These are phyloP conservation scores for Dactylorhiza incarnata DNA, from an alignment of 106 monocot genomes.

Conservation along the genomic window DNA sequence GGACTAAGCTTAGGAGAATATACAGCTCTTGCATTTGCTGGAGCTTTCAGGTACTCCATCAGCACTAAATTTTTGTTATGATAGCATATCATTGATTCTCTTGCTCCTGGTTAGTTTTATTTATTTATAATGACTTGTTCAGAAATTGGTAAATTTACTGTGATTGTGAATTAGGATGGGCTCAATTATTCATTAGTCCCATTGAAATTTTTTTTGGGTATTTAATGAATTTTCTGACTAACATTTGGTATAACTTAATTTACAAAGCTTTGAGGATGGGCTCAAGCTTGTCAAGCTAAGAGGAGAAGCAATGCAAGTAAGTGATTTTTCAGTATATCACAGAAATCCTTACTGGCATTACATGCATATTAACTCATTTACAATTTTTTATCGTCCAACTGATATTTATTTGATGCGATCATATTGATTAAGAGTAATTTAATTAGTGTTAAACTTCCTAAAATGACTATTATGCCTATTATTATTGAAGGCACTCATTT, in stretches of 20 bases:
- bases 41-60: slow-evolving; percentile 73
- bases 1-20: slow-evolving; percentile 97
- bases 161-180: neutral
- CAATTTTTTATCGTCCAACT: no score
- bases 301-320: slow-evolving; percentile 99
- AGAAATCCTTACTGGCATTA: neutral
- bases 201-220: neutral
- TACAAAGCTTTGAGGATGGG: slow-evolving; percentile 90
- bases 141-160: neutral
- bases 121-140: neutral
- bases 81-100: neutral
- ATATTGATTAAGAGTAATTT: no score
- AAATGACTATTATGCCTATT: no score
- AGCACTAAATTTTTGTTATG: neutral
- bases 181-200: neutral
- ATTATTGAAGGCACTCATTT: no score
- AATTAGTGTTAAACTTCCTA: no score
- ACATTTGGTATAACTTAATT: neutral
- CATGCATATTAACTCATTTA: no score
- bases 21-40: slow-evolving; percentile 96
- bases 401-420: no score
- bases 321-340: neutral
- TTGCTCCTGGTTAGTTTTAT: neutral
- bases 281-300: slow-evolving; percentile 97
- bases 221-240: neutral